Evolutionary conservation across 306 rosid species (phyloP).

Genomic region (Vigna hirtella): DNA sequence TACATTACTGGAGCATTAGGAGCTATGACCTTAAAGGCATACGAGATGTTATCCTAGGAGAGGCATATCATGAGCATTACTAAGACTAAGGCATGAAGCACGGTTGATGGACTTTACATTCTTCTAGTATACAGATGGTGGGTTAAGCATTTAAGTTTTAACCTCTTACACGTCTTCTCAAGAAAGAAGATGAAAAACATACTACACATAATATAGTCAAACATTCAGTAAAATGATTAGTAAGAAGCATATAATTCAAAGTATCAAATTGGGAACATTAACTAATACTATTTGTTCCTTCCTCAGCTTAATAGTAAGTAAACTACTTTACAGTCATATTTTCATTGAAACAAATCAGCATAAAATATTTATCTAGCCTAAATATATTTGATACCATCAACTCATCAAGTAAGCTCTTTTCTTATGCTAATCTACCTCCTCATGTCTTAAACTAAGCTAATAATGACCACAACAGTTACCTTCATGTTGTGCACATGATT

Average conservation of each 20-base stretch:
- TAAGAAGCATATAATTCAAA: neutral
- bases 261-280: neutral
- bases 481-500: neutral
- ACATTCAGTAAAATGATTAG: neutral
- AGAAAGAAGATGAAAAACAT: neutral
- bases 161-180: too few relatives aligned
- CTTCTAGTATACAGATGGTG: neutral
- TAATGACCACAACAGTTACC: conserved; percentile 18
- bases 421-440: neutral
- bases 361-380: conserved; percentile 18
- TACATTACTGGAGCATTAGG: neutral
- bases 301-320: too few relatives aligned
- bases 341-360: neutral
- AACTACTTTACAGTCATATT: conserved; percentile 2
- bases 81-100: conserved; percentile 10
- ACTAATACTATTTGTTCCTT: neutral
- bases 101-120: neutral
- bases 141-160: neutral
- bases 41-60: conserved; percentile 11
- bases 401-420: conserved; percentile 3
- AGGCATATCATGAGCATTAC: conserved; percentile 21
- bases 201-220: neutral
- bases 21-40: conserved; percentile 22
- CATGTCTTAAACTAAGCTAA: neutral
- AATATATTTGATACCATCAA: conserved; percentile 14